phyloP scores from a whole-genome alignment of 2,329 filamentous ascomycete species.

The Pseudonectria buxi region DNA sequence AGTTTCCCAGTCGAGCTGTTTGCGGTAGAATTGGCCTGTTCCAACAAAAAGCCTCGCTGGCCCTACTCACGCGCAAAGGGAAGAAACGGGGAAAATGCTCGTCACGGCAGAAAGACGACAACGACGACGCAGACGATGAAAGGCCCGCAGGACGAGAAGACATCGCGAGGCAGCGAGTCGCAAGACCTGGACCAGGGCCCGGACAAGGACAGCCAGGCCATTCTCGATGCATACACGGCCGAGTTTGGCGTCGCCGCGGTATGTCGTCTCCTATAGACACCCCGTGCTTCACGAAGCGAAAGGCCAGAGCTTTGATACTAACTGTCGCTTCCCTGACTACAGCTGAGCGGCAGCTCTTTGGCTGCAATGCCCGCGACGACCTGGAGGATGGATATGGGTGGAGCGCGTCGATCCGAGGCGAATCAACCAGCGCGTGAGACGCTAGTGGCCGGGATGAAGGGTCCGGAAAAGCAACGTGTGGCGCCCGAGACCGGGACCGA shows the following conservation, averaged over 20 bases:
- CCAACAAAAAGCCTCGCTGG: too few relatives aligned
- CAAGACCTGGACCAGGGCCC: too few relatives aligned
- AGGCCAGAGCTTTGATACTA: too few relatives aligned
- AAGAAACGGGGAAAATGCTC: slow-evolving; percentile 11
- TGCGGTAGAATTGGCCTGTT: too few relatives aligned
- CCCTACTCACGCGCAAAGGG: neutral
- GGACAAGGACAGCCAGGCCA: slow-evolving; percentile 38
- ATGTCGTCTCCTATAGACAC: slow-evolving; percentile 19
- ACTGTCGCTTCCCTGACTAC: too few relatives aligned
- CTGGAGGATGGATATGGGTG: too few relatives aligned
- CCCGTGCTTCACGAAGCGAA: neutral
- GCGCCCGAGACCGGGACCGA: slow-evolving; percentile 2
- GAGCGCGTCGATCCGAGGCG: neutral
- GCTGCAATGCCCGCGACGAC: too few relatives aligned
- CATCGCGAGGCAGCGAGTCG: slow-evolving; percentile 28
- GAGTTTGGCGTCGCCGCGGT: slow-evolving; percentile 34
- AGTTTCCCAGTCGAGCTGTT: too few relatives aligned
- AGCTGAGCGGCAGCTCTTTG: neutral
- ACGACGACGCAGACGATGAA: slow-evolving; percentile 13
- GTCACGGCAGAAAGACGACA: slow-evolving; percentile 9
- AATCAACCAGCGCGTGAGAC: neutral
- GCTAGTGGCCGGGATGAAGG: slow-evolving; percentile 17
- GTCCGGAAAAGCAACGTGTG: slow-evolving; percentile 20
- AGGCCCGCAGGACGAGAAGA: slow-evolving; percentile 18
- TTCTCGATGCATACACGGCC: slow-evolving; percentile 31